phyloP scores from a whole-genome alignment of 2,329 filamentous ascomycete species.

The Ascomycota sp. region DNA sequence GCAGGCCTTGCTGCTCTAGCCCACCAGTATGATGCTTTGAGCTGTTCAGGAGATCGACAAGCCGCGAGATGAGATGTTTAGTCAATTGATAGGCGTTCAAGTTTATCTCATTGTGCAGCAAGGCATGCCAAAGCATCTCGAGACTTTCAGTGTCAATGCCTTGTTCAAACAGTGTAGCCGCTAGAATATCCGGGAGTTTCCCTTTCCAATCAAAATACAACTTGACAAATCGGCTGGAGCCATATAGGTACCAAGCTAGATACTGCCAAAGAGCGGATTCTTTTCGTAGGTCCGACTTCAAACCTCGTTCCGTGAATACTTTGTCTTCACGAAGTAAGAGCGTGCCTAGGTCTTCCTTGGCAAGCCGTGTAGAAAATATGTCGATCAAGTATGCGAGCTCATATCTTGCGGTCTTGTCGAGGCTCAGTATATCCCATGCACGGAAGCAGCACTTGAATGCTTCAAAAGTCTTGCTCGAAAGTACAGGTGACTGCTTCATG shows the following conservation, averaged over 20 bases:
- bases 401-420: conserved; percentile 11
- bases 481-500: conserved; percentile 12
- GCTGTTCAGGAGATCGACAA: conserved; percentile 10
- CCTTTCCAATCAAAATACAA: conserved; percentile 9
- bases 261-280: conserved; percentile 12
- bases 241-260: conserved; percentile 13
- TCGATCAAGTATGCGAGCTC: conserved; percentile 13
- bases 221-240: conserved; percentile 11
- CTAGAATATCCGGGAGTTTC: conserved; percentile 7
- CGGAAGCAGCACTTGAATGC: conserved; percentile 19
- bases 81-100: conserved; percentile 14
- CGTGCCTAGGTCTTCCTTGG: conserved; percentile 9
- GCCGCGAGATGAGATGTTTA: conserved; percentile 11
- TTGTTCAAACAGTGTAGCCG: conserved; percentile 6
- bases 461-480: conserved; percentile 16
- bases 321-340: conserved; percentile 7
- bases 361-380: conserved; percentile 13
- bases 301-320: conserved; percentile 3
- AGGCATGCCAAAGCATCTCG: conserved; percentile 9
- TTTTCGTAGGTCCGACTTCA: conserved; percentile 7
- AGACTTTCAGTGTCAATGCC: conserved; percentile 5
- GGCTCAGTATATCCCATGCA: conserved; percentile 17
- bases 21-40: conserved; percentile 11
- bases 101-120: conserved; percentile 18
- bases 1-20: conserved; percentile 10